Conservation (phyloP, 148 eudicot genomes). For the Rhododendron ovatum region DNA sequence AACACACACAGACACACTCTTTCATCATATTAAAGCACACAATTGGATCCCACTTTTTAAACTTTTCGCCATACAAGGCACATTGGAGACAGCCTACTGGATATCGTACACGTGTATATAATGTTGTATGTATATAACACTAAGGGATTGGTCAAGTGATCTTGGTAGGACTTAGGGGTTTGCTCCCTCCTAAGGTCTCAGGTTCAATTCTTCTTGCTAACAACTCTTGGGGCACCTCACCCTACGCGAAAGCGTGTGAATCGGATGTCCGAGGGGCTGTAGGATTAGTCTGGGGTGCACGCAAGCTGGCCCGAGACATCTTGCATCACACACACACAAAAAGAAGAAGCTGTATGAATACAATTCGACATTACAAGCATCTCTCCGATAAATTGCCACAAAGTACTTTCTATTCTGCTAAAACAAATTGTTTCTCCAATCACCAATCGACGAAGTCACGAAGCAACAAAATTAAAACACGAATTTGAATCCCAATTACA, state of each 20-base stretch:
- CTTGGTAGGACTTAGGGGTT: not conserved
- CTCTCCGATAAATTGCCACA: not conserved
- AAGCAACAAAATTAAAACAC: not conserved
- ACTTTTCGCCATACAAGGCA: not conserved
- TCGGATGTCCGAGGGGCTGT: no score
- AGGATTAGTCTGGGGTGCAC: not conserved
- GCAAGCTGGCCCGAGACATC: not conserved
- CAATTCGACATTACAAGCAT: not conserved
- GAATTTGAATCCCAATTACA: not conserved
- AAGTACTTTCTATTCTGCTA: not conserved
- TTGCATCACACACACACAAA: no score
- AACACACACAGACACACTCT: not conserved
- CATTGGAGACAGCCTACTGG: not conserved
- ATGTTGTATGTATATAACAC: not conserved
- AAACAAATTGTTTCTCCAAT: not conserved
- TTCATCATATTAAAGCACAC: not conserved
- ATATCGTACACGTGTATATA: not conserved
- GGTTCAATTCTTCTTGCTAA: not conserved
- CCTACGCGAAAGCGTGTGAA: not conserved
- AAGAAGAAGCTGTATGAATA: no score
- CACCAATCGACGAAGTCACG: not conserved
- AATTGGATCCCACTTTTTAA: not conserved
- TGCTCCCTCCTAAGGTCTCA: not conserved
- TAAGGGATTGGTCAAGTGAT: not conserved
- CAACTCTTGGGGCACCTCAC: not conserved